Base-by-base conservation (phyloP, 768 basidiomycete genomes). In the Mycena galopus region DNA sequence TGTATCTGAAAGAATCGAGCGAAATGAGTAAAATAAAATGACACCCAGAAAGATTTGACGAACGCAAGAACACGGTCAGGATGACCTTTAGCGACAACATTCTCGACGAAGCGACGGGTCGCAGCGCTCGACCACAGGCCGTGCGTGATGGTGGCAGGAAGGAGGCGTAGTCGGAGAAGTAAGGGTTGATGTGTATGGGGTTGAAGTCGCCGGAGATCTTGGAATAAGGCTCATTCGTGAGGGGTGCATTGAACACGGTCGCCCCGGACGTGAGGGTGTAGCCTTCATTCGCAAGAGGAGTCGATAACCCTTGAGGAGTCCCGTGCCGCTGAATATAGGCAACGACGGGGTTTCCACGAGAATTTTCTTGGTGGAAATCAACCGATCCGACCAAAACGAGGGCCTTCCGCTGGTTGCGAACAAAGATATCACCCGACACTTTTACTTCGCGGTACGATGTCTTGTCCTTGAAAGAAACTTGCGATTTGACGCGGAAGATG, bases 151-250 rank as follows among this genome's bases (percentile, higher is more conserved):
- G 98, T 99, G 17, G 94, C 93, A 29, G 97, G 97, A 17, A 99
- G 91, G 92, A 90, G 2, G 97, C 97, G 73, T 93, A 95, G 80
- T 96, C 93, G 27, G 98, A 91, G 86, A 99, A 98, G 87, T 99
- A 99, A 0, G 98, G 97, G 83, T 99, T 98, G 81, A 98, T 87
- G 81, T 99, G 98, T 76, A 99, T 99, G 32, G 98, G 98, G 82
- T 99, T 99, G 88, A 96, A 99, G 83, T 99, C 97, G 55, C 97
- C 97, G 0, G 98, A 99, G 58, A 97, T 89, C 81, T 92, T 91
- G 5, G 97, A 98, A 84, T 99, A 99, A 2, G 96, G 94, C 82
- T 97, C 95, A 79, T 99, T 99, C 57, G 95, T 95, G 55, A 94
- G 85, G 29, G 97, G 97, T 4, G 97, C 89, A 56, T 86, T 91